Base-by-base conservation (phyloP, 2,329 filamentous ascomycete species). In the Stemphylium vesicarium region DNA sequence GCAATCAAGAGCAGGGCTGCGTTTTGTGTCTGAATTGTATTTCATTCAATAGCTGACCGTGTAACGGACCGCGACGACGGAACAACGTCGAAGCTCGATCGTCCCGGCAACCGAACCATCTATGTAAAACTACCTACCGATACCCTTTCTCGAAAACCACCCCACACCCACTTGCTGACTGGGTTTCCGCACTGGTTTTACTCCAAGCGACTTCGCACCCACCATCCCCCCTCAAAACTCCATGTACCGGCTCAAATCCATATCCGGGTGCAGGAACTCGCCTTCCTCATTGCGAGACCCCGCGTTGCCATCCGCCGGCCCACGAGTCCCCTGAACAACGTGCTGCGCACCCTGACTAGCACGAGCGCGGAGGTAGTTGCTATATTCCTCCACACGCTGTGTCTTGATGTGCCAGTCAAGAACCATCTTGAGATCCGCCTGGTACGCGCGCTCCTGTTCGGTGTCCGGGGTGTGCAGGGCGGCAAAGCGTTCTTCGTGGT, bases 331-430 rank as follows among this genome's bases (percentile, higher is more conserved):
- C 10, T 52, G 36, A 11, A 65, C 51, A 9, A 54, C 31, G 20
- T 56, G 40, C 20, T 38, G 53, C 3, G 57, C 56, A 12, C 42
- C 45, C 13, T 42, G 39, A 31, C 65, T 65, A 2, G 65, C 65
- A 20, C 52, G 53, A 32, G 48, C 45, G 9, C 65, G 59, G 7
- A 68, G 59, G 18, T 66, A 66, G 18, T 40, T 50, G 31, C 50
- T 61, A 43, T 68, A 68, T 35, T 65, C 59, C 8, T 52, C 57
- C 5, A 68, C 65, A 7, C 65, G 65, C 45, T 59, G 59, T 7
- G 51, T 44, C 41, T 60, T 65, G 4, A 58, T 50, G 42, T 65
- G 60, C 64, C 64, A 66, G 37, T 64, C 54, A 11, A 62, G 37
- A 11, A 48, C 48, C 11, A 52, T 35, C 6, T 59, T 22, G 4